Evolutionary conservation across 2,329 filamentous ascomycete species (phyloP).

Genomic region (Paecilomyces sp.): DNA sequence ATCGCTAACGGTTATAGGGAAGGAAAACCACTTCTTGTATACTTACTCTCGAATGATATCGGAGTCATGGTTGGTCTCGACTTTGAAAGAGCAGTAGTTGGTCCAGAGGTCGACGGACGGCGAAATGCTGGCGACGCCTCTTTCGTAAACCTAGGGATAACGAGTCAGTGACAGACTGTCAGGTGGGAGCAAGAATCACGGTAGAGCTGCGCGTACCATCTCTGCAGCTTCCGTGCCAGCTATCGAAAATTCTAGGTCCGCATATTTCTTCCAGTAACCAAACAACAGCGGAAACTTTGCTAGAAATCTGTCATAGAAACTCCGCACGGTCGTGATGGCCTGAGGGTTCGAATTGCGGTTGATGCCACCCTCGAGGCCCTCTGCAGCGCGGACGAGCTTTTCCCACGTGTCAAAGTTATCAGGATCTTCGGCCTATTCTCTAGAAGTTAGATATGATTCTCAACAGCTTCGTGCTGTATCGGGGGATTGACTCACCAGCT

Average conservation of each 20-base stretch:
- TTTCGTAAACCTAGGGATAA: slow-evolving; percentile 71
- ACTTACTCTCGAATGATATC: slow-evolving; percentile 99
- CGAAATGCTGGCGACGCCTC: slow-evolving; percentile 85
- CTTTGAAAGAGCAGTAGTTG: slow-evolving; percentile 96
- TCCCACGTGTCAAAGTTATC: slow-evolving; percentile 97
- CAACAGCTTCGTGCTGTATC: neutral
- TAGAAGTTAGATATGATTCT: slow-evolving; percentile 1
- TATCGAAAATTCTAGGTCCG: slow-evolving; percentile 93
- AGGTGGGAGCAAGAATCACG: neutral
- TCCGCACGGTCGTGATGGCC: slow-evolving; percentile 78
- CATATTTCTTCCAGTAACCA: slow-evolving; percentile 99
- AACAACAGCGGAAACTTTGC: slow-evolving; percentile 93
- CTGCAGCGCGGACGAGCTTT: slow-evolving; percentile 75
- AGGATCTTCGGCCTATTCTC: slow-evolving; percentile 56
- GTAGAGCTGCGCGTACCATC: slow-evolving; percentile 57
- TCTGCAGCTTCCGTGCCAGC: slow-evolving; percentile 94
- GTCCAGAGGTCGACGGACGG: slow-evolving; percentile 96
- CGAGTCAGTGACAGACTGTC: neutral
- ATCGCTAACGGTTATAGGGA: slow-evolving; percentile 46
- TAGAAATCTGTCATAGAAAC: slow-evolving; percentile 86
- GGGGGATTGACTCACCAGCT: slow-evolving; percentile 57
- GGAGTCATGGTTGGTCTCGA: slow-evolving; percentile 90
- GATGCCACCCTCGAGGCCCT: slow-evolving; percentile 82
- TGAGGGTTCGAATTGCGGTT: slow-evolving; percentile 96
- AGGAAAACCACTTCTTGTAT: slow-evolving; percentile 57